phyloP scores from a whole-genome alignment of 148 eudicot species.

The Selenicereus undatus region DNA sequence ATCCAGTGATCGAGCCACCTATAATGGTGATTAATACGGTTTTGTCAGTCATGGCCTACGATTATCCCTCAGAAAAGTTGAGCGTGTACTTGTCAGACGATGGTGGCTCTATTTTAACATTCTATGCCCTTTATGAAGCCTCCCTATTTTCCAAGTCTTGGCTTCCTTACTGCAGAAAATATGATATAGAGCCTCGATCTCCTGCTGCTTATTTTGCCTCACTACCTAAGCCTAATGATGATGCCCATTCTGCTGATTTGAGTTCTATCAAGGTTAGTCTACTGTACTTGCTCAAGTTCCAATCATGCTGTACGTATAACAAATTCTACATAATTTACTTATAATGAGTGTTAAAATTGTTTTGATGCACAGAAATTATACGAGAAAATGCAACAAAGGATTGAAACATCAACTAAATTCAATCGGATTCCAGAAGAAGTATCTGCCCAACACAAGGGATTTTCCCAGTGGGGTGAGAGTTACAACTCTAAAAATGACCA shows the following conservation, averaged over 20 bases:
- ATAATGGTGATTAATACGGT: slow-evolving; percentile 66
- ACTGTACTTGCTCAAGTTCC: neutral
- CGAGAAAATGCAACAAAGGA: slow-evolving; percentile 58
- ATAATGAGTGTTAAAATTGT: too few relatives aligned
- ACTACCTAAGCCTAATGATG: slow-evolving; percentile 12
- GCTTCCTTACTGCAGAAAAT: slow-evolving; percentile 71
- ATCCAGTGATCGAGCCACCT: slow-evolving; percentile 60
- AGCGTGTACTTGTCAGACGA: slow-evolving; percentile 75
- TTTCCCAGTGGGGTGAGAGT: slow-evolving; percentile 53
- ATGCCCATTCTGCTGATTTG: slow-evolving; percentile 28
- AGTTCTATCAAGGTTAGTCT: slow-evolving; percentile 47
- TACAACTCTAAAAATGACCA: slow-evolving; percentile 56
- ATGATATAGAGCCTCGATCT: slow-evolving; percentile 57
- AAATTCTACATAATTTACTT: too few relatives aligned
- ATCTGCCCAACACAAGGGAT: slow-evolving; percentile 51
- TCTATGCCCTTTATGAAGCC: slow-evolving; percentile 66
- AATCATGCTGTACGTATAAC: neutral
- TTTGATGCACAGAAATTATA: slow-evolving; percentile 47
- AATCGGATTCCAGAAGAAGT: slow-evolving; percentile 44
- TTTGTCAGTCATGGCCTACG: slow-evolving; percentile 67
- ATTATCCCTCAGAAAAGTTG: slow-evolving; percentile 56
- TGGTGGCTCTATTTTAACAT: slow-evolving; percentile 68
- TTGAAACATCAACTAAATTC: slow-evolving; percentile 38
- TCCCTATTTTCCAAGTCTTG: slow-evolving; percentile 53
- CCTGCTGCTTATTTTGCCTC: slow-evolving; percentile 62